A percentile compares a stretch with the other conserved stretches of the same genome.
These are phyloP conservation scores for Aspergillus aculeatinus DNA, from an alignment of 2,329 filamentous ascomycete species.

Conservation along the genomic window DNA sequence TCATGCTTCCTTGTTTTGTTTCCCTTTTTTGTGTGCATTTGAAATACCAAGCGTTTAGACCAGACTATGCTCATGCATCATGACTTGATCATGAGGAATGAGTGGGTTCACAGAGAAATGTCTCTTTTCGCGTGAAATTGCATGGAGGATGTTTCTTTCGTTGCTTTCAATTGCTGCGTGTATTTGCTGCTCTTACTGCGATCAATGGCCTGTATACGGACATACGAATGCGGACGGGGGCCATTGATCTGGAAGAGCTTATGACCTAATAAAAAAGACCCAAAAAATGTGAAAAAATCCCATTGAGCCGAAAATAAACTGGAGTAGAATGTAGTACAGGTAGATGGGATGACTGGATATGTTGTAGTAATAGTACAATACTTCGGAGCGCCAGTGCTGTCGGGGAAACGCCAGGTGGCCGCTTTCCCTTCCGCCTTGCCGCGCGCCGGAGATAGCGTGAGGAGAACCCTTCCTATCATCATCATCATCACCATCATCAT, in stretches of 20 bases:
- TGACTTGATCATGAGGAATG: constrained; percentile 10
- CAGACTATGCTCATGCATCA: constrained; percentile 14
- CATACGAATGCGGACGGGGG: constrained; percentile 18
- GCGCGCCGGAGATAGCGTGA: neutral
- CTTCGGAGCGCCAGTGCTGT: too few relatives aligned
- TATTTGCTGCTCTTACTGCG: constrained; percentile 22
- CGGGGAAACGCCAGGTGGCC: constrained; percentile 37
- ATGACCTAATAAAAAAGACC: constrained; percentile 18
- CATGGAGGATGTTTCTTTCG: constrained; percentile 26
- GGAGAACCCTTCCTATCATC: neutral
- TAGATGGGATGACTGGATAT: neutral
- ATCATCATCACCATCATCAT: too few relatives aligned
- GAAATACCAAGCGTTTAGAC: constrained; percentile 28
- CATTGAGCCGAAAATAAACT: neutral
- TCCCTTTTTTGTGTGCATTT: constrained; percentile 10
- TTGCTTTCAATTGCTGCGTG: neutral
- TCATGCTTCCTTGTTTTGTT: constrained; percentile 22
- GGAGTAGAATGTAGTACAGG: neutral
- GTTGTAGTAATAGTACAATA: too few relatives aligned
- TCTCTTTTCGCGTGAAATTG: constrained; percentile 20
- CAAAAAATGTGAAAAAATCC: constrained; percentile 16
- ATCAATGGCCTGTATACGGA: constrained; percentile 32
- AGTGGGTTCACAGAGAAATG: constrained; percentile 9
- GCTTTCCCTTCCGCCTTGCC: constrained; percentile 25
- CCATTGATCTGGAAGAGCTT: constrained; percentile 8